phyloP scores from a whole-genome alignment of 2,329 filamentous ascomycete species.

The Coniosporium tulheliwenetii region DNA sequence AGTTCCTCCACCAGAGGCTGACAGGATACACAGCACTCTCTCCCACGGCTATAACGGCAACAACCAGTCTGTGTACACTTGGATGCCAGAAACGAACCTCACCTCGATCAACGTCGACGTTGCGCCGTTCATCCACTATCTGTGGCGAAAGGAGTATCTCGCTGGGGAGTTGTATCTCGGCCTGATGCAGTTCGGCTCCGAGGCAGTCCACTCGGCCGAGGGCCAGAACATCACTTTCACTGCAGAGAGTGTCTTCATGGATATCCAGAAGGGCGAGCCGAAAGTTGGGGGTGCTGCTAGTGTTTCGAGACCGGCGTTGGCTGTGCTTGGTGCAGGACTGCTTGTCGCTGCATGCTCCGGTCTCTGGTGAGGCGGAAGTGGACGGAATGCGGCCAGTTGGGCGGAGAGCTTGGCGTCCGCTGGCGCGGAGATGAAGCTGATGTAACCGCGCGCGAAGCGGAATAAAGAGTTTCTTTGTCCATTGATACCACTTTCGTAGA shows the following conservation, averaged over 20 bases:
- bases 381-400: too few species aligned
- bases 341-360: too few species aligned
- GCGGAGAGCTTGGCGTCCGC: too few species aligned
- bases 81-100: conserved; percentile 2
- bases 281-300: too few species aligned
- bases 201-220: conserved; percentile 2
- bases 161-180: conserved; percentile 2
- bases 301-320: too few species aligned
- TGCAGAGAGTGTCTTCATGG: background rate
- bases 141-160: conserved; percentile 1
- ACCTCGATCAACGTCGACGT: conserved; percentile 2
- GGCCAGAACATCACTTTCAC: conserved; percentile 4
- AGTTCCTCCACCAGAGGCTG: background rate
- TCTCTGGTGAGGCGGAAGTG: too few species aligned
- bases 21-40: conserved; percentile 1
- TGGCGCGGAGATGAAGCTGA: too few species aligned
- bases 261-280: too few species aligned
- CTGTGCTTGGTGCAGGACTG: too few species aligned
- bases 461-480: too few species aligned
- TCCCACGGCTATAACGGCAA: conserved; percentile 3
- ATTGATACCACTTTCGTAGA: too few species aligned
- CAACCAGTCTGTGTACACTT: conserved; percentile 3
- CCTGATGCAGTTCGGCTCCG: conserved; percentile 4
- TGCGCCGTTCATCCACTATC: conserved; percentile 2
- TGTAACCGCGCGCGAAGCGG: too few species aligned